These are phyloP conservation scores for Dacryopinax primogenitus DNA, from an alignment of 768 basidiomycete species.

Conservation along the genomic window DNA sequence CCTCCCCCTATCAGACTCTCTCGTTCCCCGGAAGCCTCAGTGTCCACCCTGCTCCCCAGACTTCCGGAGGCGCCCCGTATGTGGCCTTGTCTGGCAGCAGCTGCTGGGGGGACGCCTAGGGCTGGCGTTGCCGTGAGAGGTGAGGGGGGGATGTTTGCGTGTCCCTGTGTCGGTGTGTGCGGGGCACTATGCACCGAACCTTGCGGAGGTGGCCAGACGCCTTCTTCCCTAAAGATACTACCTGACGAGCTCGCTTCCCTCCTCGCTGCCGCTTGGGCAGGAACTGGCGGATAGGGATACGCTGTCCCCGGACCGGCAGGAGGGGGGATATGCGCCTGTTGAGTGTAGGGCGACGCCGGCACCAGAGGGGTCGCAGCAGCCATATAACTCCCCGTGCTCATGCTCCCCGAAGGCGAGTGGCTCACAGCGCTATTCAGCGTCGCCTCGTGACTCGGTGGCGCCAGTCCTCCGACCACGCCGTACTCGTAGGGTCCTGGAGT, in stretches of 20 bases:
- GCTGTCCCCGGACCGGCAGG: not conserved
- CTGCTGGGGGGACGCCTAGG: not conserved
- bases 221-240: not conserved
- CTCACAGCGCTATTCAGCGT: not conserved
- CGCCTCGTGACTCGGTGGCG: not conserved
- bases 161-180: not conserved
- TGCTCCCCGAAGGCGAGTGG: constrained; percentile 1
- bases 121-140: too few relatives aligned
- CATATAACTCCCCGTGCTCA: not conserved
- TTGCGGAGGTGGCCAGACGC: constrained; percentile 1
- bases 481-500: constrained; percentile 1
- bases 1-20: not conserved
- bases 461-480: not conserved
- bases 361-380: not conserved
- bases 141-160: not conserved
- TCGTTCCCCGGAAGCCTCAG: not conserved
- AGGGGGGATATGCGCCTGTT: not conserved
- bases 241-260: not conserved
- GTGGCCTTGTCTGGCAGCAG: not conserved
- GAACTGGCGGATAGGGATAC: not conserved
- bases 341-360: not conserved
- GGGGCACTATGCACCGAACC: not conserved
- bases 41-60: not conserved
- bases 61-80: not conserved
- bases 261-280: not conserved